Base-by-base conservation (phyloP, 2,329 filamentous ascomycete genomes). In the Chalaropsis ovoidea region DNA sequence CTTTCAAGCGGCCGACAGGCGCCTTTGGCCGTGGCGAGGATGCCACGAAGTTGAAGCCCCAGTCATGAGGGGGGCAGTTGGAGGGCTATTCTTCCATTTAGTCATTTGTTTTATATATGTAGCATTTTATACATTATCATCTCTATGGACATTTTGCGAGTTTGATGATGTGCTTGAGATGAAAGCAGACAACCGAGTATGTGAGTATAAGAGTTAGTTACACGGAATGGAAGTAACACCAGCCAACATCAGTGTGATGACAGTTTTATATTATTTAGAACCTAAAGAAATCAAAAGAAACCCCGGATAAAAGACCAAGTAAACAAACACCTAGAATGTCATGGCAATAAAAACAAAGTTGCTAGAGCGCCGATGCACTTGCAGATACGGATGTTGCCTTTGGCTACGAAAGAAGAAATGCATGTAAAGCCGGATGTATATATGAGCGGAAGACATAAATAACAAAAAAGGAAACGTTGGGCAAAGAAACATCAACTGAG, bases 1-100 rank as follows among this genome's bases (percentile, higher is more conserved):
- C 83, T 0, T 81, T 85, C 70, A 77, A 73, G 71, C 74, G 81
- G 70, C 78, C 79, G 10, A 73, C 70, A 19, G 75, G 65, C 69
- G 41, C 27, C 1, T 67, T 65, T 67, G 66, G 66, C 2, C 62
- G 39, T 5, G 66, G 66, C 5, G 66, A 67, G 22, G n/a, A 19
- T 41, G 62, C 58, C 31, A 60, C 47, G 13, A 65, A 65, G 58
- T 15, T 60, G 24, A 47, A 49, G 56, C 17, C 35, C 17, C 17
- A n/a, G 15, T 6, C 27, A 39, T 58, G 19, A 52, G 13, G 2
- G 22, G 56, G 41, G n/a, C 17, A 19, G 31, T 61, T 15, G 8
- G 15, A 27, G 19, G 6, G 8, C 61, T 42, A 39, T 54, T 52
- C 22, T 61, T 35, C 24, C 27, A 58, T 58, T 35, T n/a, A 58